These are phyloP conservation scores for Phragmites australis DNA, from an alignment of 176 grass and related monocot genomes.

Conservation along the genomic window DNA sequence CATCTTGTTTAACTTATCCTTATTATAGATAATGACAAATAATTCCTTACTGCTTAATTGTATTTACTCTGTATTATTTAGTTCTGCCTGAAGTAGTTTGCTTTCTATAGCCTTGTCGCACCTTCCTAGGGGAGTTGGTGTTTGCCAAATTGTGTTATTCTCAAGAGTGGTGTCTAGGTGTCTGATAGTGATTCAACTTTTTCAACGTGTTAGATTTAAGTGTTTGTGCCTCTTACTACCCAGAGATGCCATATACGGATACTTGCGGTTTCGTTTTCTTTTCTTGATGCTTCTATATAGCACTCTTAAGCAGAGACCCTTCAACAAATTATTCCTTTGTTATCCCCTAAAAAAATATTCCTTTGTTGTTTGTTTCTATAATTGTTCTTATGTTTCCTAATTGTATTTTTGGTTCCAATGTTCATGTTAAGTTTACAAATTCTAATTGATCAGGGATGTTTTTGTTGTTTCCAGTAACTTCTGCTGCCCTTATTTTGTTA, in stretches of 20 bases:
- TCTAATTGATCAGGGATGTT: neutral
- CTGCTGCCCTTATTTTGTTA: conserved; percentile 19
- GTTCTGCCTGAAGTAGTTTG: neutral
- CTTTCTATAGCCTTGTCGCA: neutral
- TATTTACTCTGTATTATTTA: neutral
- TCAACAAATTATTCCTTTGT: neutral
- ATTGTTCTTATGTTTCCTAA: neutral
- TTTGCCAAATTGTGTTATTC: neutral
- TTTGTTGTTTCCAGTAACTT: neutral
- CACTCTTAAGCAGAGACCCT: neutral
- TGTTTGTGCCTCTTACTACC: too few relatives aligned
- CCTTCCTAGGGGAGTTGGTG: neutral
- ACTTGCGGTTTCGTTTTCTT: too few relatives aligned
- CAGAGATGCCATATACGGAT: too few relatives aligned
- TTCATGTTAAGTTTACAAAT: neutral
- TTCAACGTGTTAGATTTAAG: neutral
- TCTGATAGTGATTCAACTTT: neutral
- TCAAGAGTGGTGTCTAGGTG: neutral
- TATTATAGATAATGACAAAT: too few relatives aligned
- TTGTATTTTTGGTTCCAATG: neutral
- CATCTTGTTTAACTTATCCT: neutral
- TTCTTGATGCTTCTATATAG: too few relatives aligned
- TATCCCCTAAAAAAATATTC: too few relatives aligned
- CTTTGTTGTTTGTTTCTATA: neutral
- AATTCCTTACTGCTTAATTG: neutral